Conservation (phyloP, 2,329 filamentous ascomycete species). For the Phoma sp. region DNA sequence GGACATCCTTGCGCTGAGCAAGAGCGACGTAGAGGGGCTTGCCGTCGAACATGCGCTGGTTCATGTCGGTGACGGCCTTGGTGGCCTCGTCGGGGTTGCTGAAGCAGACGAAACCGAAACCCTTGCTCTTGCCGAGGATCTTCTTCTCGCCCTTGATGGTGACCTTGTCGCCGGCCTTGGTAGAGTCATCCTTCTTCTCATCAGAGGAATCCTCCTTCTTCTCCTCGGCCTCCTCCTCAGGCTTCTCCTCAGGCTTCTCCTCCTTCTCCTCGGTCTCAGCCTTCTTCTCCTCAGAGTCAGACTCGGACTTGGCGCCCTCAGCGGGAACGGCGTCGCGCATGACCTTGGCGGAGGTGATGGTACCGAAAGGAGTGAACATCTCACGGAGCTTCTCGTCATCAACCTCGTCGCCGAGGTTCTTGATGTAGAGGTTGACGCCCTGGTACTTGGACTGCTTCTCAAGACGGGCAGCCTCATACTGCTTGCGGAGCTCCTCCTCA, state of each 20-base stretch:
- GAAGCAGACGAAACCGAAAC: slow-evolving; percentile 99
- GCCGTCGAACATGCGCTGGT: slow-evolving; percentile 96
- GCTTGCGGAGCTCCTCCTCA: slow-evolving; percentile 98
- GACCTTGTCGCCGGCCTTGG: slow-evolving; percentile 60
- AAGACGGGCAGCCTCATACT: slow-evolving; percentile 95
- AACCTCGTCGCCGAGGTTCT: slow-evolving; percentile 96
- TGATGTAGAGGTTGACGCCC: slow-evolving; percentile 99
- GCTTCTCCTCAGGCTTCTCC: slow-evolving; percentile 57
- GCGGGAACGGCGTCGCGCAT: slow-evolving; percentile 81
- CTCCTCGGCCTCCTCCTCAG: slow-evolving; percentile 61
- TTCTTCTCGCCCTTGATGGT: slow-evolving; percentile 67
- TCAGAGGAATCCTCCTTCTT: slow-evolving; percentile 66
- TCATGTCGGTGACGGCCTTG: slow-evolving; percentile 99
- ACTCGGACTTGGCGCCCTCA: slow-evolving; percentile 57
- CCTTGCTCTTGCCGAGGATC: slow-evolving; percentile 95
- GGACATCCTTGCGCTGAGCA: slow-evolving; percentile 98
- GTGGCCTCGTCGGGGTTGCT: slow-evolving; percentile 98
- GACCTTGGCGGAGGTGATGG: slow-evolving; percentile 98
- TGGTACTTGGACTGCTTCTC: slow-evolving; percentile 99
- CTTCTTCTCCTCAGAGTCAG: slow-evolving; percentile 54
- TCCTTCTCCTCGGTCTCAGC: slow-evolving; percentile 58
- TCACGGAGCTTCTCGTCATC: slow-evolving; percentile 97
- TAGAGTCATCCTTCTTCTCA: slow-evolving; percentile 65
- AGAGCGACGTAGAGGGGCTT: slow-evolving; percentile 98
- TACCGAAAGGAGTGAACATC: slow-evolving; percentile 89